Percentiles rank a stretch among this genome's conserved stretches.
Conservation (phyloP, 2,329 filamentous ascomycete genomes). For the Alternaria burnsii region DNA sequence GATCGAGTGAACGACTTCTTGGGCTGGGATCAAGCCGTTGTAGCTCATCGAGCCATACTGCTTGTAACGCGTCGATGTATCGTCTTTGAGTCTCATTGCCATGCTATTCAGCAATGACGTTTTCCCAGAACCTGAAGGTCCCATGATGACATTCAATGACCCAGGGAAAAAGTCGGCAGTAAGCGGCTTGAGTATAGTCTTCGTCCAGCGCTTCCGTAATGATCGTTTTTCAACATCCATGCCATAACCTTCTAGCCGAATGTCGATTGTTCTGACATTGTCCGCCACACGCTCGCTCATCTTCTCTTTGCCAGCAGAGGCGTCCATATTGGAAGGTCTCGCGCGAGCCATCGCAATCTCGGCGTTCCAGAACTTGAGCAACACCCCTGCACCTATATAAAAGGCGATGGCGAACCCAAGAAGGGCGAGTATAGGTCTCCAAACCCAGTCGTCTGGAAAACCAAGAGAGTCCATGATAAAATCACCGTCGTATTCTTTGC, state of each 20-base stretch:
- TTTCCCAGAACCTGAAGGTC: slow-evolving; percentile 79
- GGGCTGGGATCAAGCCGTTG: slow-evolving; percentile 73
- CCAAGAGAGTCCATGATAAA: slow-evolving; percentile 76
- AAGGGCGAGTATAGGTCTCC: slow-evolving; percentile 70
- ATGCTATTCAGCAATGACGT: slow-evolving; percentile 78
- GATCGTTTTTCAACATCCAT: slow-evolving; percentile 71
- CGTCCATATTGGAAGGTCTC: slow-evolving; percentile 62
- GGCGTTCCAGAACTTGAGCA: slow-evolving; percentile 70
- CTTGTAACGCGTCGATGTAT: slow-evolving; percentile 68
- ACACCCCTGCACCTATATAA: slow-evolving; percentile 66
- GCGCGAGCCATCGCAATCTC: slow-evolving; percentile 75
- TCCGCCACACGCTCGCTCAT: slow-evolving; percentile 64
- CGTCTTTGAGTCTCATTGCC: slow-evolving; percentile 71
- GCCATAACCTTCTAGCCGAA: slow-evolving; percentile 70
- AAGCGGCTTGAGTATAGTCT: slow-evolving; percentile 70
- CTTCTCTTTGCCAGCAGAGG: slow-evolving; percentile 75
- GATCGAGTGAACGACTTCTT: slow-evolving; percentile 73
- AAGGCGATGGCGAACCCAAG: slow-evolving; percentile 71
- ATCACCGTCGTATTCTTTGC: slow-evolving; percentile 72
- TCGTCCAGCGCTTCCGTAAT: slow-evolving; percentile 58
- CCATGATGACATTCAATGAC: slow-evolving; percentile 79
- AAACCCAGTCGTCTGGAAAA: slow-evolving; percentile 73
- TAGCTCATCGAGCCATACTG: slow-evolving; percentile 71
- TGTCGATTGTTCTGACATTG: slow-evolving; percentile 68
- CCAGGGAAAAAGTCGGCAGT: slow-evolving; percentile 73